Conservation (phyloP, 495 filamentous ascomycete species). For the Penicillium dipodomyicola region DNA sequence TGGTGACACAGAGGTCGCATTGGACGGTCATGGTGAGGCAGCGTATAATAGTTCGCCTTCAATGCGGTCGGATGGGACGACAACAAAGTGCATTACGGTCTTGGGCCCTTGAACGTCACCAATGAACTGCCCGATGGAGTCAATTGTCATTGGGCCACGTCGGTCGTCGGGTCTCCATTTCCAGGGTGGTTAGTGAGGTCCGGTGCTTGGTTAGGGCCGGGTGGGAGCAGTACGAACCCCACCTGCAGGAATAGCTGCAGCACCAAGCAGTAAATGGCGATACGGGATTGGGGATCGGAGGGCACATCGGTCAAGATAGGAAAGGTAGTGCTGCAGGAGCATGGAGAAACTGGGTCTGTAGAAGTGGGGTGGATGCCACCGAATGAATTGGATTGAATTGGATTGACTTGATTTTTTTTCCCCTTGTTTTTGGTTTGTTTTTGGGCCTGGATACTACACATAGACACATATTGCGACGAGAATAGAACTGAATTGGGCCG, state of each 20-base stretch:
- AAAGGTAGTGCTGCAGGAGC: constrained; percentile 22
- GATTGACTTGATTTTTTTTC: constrained; percentile 12
- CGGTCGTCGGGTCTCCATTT: constrained; percentile 25
- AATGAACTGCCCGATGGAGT: constrained; percentile 37
- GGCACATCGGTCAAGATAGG: constrained; percentile 23
- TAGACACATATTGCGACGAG: constrained; percentile 6
- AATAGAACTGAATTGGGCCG: constrained; percentile 8
- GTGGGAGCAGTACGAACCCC: constrained; percentile 28
- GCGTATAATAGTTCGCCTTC: constrained; percentile 41
- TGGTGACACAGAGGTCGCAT: constrained; percentile 23
- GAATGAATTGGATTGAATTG: constrained; percentile 12
- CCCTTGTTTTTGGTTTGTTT: background rate
- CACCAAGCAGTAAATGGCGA: constrained; percentile 19
- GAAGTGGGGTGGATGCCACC: constrained; percentile 27
- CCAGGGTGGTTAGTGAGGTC: constrained; percentile 17
- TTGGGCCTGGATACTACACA: constrained; percentile 1
- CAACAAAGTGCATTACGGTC: constrained; percentile 27
- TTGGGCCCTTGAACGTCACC: constrained; percentile 39
- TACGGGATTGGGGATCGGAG: constrained; percentile 21
- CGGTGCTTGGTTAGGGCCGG: constrained; percentile 36
- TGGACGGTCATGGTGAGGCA: constrained; percentile 39
- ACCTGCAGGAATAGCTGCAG: constrained; percentile 28
- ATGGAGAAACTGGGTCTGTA: constrained; percentile 26
- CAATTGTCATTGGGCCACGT: constrained; percentile 46
- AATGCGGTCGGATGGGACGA: constrained; percentile 33